These are phyloP conservation scores for Plasmodium gaboni DNA, from an alignment of 169 alveolate genomes.

Conservation along the genomic window DNA sequence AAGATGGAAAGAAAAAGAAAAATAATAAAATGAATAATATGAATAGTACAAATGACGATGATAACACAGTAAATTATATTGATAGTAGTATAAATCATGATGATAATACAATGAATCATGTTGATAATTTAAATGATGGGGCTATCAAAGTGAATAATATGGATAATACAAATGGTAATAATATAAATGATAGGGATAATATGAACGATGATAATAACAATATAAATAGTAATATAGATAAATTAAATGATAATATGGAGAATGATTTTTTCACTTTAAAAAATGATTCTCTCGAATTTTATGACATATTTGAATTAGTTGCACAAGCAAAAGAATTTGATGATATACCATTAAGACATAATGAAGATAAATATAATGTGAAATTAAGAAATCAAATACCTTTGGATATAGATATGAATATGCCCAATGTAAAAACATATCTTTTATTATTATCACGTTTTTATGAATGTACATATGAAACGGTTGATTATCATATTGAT, in stretches of 20 bases:
- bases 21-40: not conserved
- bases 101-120: not conserved
- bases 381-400: constrained; percentile 91
- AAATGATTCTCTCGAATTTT: constrained; percentile 78
- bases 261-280: constrained; percentile 73
- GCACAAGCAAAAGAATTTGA: constrained; percentile 92
- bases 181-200: not conserved
- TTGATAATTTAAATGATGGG: not conserved
- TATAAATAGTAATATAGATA: not conserved
- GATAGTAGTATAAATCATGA: not conserved
- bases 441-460: constrained; percentile 87
- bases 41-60: not conserved
- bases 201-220: not conserved
- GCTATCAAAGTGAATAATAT: not conserved
- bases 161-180: not conserved
- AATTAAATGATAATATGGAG: constrained; percentile 7
- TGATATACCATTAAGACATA: constrained; percentile 94
- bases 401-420: constrained; percentile 89
- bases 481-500: constrained; percentile 91
- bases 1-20: not conserved
- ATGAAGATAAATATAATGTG: constrained; percentile 94
- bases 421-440: constrained; percentile 93
- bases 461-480: constrained; percentile 89
- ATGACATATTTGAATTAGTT: constrained; percentile 82
- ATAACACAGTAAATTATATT: not conserved